phyloP scores from a whole-genome alignment of 1,139 yeast species.

The Ashbya aceris region DNA sequence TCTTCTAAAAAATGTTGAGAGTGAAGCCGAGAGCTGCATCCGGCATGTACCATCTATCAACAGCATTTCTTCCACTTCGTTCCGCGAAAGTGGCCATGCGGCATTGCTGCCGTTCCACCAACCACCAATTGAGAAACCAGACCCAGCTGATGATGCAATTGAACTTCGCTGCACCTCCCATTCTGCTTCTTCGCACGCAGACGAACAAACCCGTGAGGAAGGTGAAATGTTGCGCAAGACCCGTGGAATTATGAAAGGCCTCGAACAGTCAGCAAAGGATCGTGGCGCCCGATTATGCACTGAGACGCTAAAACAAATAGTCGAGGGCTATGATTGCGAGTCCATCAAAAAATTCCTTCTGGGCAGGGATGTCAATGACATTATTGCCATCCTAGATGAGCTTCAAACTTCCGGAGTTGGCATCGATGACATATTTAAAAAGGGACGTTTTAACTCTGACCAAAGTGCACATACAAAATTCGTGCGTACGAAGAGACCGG shows the following conservation, averaged over 20 bases:
- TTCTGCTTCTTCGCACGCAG: conserved; percentile 7
- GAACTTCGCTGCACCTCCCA: conserved; percentile 15
- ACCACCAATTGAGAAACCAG: conserved; percentile 19
- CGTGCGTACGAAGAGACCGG: no score
- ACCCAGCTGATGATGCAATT: conserved; percentile 24
- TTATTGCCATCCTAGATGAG: conserved; percentile 41
- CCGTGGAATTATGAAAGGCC: conserved; percentile 11
- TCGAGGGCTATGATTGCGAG: conserved; percentile 39
- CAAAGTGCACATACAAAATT: no score
- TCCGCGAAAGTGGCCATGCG: conserved; percentile 27
- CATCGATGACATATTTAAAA: conserved; percentile 43
- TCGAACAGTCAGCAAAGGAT: conserved; percentile 7
- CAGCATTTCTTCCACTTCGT: conserved; percentile 16
- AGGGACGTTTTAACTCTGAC: conserved; percentile 15
- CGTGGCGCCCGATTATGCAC: conserved; percentile 6
- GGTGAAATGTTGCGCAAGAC: conserved; percentile 13
- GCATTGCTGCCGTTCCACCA: conserved; percentile 32
- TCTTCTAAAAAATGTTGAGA: not conserved
- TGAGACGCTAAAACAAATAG: conserved; percentile 16
- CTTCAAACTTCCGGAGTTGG: conserved; percentile 46
- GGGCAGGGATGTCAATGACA: conserved; percentile 44
- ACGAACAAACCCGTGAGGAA: conserved; percentile 13
- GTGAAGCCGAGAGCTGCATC: not conserved
- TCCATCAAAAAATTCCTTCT: conserved; percentile 43
- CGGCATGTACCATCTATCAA: not conserved